Conservation (phyloP, 2,329 filamentous ascomycete species). For the Didymella segeticola region DNA sequence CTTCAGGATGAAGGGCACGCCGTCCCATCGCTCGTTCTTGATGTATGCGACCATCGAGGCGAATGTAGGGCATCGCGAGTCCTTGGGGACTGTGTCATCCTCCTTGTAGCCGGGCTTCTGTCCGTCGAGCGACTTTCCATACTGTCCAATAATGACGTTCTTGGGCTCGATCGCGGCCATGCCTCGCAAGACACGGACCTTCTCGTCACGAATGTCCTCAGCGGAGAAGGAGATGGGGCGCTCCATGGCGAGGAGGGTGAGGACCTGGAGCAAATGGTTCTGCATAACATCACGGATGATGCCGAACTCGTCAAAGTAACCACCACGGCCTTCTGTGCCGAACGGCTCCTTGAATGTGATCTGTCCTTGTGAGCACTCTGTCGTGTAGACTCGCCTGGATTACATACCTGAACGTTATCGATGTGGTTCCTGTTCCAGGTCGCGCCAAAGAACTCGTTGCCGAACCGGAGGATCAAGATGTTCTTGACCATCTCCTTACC, state of each 20-base stretch:
- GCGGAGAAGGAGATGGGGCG: slow-evolving; percentile 96
- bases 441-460: slow-evolving; percentile 97
- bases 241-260: slow-evolving; percentile 97
- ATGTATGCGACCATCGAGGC: slow-evolving; percentile 97
- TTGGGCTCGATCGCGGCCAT: slow-evolving; percentile 97
- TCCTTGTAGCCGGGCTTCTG: slow-evolving; percentile 98
- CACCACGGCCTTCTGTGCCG: slow-evolving; percentile 94
- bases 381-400: background rate
- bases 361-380: slow-evolving; percentile 44
- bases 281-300: slow-evolving; percentile 99
- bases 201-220: slow-evolving; percentile 98
- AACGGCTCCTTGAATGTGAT: slow-evolving; percentile 99
- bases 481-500: slow-evolving; percentile 99
- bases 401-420: slow-evolving; percentile 83
- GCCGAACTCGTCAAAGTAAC: slow-evolving; percentile 99
- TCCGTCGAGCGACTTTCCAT: slow-evolving; percentile 93
- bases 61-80: slow-evolving; percentile 97
- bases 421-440: slow-evolving; percentile 99
- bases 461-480: slow-evolving; percentile 95
- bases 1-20: slow-evolving; percentile 99
- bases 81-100: slow-evolving; percentile 96
- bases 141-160: slow-evolving; percentile 99
- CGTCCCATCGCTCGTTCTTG: slow-evolving; percentile 99
- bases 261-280: slow-evolving; percentile 95
- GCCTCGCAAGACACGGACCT: slow-evolving; percentile 91